These are phyloP conservation scores for Xylaria telfairii DNA, from an alignment of 495 filamentous ascomycete species.

Conservation along the genomic window DNA sequence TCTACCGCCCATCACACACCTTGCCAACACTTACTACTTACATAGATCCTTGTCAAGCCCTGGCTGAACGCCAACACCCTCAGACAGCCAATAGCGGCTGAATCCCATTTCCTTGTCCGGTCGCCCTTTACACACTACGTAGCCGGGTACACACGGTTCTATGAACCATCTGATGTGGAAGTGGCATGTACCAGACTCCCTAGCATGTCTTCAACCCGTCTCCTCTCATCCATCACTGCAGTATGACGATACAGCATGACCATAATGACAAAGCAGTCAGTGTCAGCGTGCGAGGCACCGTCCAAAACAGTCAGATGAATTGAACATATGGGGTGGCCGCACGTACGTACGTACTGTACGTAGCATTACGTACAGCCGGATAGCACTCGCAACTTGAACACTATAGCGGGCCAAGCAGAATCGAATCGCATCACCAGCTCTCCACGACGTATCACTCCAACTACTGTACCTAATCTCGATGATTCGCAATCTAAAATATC, in stretches of 20 bases:
- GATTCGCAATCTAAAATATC: conserved; percentile 10
- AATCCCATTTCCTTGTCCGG: conserved; percentile 3
- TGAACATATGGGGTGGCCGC: neutral
- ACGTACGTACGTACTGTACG: neutral
- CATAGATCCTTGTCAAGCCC: neutral
- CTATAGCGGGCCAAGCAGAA: neutral
- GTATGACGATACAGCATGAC: neutral
- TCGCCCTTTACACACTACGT: neutral
- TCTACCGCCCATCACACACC: too few species aligned
- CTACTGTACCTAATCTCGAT: neutral
- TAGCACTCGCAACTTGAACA: neutral
- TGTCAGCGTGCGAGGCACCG: neutral
- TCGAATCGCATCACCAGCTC: neutral
- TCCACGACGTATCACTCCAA: neutral
- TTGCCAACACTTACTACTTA: neutral
- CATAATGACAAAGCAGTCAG: neutral
- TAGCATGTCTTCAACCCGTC: neutral
- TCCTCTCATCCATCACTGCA: neutral
- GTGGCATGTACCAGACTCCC: neutral
- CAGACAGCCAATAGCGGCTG: conserved; percentile 9
- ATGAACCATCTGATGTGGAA: neutral
- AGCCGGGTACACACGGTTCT: neutral
- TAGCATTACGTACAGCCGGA: too few species aligned
- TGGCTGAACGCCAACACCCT: neutral
- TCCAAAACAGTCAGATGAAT: neutral